phyloP scores from a whole-genome alignment of 1,284 basidiomycete species.

The Kwoniella shivajii region DNA sequence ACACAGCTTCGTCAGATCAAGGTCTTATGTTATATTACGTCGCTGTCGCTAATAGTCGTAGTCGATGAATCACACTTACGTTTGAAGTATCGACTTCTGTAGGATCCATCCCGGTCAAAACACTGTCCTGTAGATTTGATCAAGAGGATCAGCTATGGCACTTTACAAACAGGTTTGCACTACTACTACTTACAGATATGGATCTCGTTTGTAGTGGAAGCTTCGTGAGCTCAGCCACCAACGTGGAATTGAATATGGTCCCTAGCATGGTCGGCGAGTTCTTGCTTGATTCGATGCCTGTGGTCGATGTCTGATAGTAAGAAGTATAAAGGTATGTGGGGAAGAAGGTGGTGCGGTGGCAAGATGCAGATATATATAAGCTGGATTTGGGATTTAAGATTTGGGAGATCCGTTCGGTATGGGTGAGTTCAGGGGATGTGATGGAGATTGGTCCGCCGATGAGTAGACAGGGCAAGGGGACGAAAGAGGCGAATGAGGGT shows the following conservation, averaged over 20 bases:
- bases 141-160: not conserved
- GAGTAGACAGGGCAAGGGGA: not conserved
- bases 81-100: slow-evolving; percentile 62
- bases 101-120: slow-evolving; percentile 66
- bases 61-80: slow-evolving; percentile 30
- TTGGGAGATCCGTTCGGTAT: not conserved
- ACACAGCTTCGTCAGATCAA: not conserved
- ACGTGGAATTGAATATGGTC: not conserved
- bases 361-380: not conserved
- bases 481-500: no score
- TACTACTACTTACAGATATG: slow-evolving; percentile 5
- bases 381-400: not conserved
- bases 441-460: not conserved
- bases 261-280: not conserved
- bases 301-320: no score
- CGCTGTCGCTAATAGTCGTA: not conserved
- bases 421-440: not conserved
- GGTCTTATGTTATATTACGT: no score
- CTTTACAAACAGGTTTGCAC: not conserved
- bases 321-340: not conserved
- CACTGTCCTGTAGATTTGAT: slow-evolving; percentile 24
- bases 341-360: not conserved
- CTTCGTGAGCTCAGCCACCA: not conserved
- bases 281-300: no score
- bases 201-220: slow-evolving; percentile 1